Percentiles rank a stretch among this genome's conserved stretches.
Evolutionary conservation across 192 early-diverging fungal species (phyloP).

Genomic region (Jimgerdemannia flammicorona): DNA sequence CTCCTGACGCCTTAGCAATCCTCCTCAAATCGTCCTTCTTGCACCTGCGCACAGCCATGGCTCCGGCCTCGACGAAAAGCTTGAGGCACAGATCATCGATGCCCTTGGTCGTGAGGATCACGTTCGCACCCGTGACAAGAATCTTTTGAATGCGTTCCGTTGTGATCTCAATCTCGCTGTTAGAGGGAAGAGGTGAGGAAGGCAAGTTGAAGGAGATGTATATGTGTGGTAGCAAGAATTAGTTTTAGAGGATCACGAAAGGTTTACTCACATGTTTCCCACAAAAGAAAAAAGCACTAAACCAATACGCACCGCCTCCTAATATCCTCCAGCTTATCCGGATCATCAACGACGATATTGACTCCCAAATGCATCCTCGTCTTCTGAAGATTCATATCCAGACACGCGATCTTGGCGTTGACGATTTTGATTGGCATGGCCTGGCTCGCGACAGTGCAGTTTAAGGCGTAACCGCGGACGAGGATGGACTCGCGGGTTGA

Average conservation of each 20-base stretch:
- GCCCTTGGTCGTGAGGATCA: constrained; percentile 97
- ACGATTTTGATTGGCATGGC: constrained; percentile 88
- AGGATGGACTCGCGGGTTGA: constrained; percentile 83
- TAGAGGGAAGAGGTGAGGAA: neutral
- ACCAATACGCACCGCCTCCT: constrained; percentile 61
- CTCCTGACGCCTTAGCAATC: constrained; percentile 97
- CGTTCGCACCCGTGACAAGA: constrained; percentile 92
- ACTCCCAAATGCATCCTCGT: constrained; percentile 97
- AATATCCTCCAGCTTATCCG: constrained; percentile 96
- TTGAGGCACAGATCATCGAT: constrained; percentile 99
- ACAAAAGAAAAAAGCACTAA: neutral
- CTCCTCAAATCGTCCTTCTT: constrained; percentile 97
- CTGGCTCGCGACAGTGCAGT: constrained; percentile 96
- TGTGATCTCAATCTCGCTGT: constrained; percentile 93
- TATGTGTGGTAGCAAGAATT: neutral
- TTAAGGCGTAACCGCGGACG: constrained; percentile 93
- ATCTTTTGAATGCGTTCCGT: constrained; percentile 96
- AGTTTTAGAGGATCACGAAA: neutral
- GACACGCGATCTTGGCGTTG: constrained; percentile 92
- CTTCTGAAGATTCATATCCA: constrained; percentile 99
- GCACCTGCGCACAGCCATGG: constrained; percentile 93
- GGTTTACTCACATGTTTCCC: neutral
- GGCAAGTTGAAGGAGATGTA: neutral
- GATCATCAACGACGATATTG: constrained; percentile 97
- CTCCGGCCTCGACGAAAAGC: constrained; percentile 97